These are phyloP conservation scores for Comarum palustre DNA, from an alignment of 306 rosid species.

Conservation along the genomic window DNA sequence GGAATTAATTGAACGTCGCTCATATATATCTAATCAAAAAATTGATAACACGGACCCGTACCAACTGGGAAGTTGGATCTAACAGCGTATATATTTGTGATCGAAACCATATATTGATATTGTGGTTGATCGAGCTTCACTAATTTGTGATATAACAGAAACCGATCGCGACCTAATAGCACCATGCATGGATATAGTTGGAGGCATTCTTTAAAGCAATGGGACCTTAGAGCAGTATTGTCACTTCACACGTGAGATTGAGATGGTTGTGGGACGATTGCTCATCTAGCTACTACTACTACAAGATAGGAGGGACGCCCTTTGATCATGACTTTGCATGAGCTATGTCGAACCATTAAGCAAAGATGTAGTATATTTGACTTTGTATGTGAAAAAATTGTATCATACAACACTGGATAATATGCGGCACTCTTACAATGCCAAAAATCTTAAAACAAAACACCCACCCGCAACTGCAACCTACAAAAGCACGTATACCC, in stretches of 20 bases:
- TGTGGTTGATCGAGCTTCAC: conserved; percentile 3
- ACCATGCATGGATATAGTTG: neutral
- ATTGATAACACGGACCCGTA: conserved; percentile 37
- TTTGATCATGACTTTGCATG: conserved; percentile 17
- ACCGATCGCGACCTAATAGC: neutral
- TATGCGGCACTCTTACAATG: too few relatives aligned
- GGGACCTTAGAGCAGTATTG: conserved; percentile 1
- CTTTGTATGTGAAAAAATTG: too few relatives aligned
- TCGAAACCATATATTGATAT: neutral
- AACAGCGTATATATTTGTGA: neutral
- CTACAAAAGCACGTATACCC: too few relatives aligned
- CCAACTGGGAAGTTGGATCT: conserved; percentile 31
- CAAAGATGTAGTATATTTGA: conserved; percentile 5
- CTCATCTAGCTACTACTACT: neutral
- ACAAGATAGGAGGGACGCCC: neutral
- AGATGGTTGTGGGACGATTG: conserved; percentile 11
- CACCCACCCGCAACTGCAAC: too few relatives aligned
- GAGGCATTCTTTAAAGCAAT: neutral
- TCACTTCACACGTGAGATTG: conserved; percentile 20
- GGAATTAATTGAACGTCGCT: neutral
- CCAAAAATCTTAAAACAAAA: too few relatives aligned
- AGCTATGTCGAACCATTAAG: neutral
- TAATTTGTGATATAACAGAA: neutral
- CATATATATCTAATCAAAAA: too few relatives aligned
- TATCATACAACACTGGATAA: too few relatives aligned